Evolutionary conservation across 306 rosid genomes (phyloP), one percentile per base, ranked within the genome.

Genomic region (Crataegus laevigata): DNA sequence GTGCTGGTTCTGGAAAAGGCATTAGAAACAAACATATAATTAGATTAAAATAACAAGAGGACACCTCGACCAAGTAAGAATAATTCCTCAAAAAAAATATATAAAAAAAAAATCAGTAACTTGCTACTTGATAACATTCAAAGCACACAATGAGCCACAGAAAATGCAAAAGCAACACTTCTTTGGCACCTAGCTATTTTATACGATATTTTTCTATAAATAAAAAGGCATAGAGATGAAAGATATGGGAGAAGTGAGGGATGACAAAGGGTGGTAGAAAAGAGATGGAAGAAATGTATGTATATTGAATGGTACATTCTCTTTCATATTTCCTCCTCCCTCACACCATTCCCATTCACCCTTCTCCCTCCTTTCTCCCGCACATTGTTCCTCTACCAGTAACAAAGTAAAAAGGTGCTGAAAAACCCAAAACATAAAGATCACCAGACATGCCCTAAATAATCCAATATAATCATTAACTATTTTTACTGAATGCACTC

Each of bases 1-100:
- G 80, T 96, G 98, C 76, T 90, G 98, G 69, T 89, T 92, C 99
- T 96, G 96, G 75, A 78, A 82, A 85, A 79, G 69, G 66, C 30
- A 83, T 55, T 45, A 69, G 58, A 12, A 78, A 68, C n/a, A 77
- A 81, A 38, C 32, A 74, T 45, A 66, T 40, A 52, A 82, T 82
- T 65, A 87, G 74, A 60, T 78, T 68, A 82, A 79, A 83, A 47
- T 32, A 45, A 74, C 71, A 71, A 63, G 4, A 38, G 11, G 40
- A 70, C 54, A 80, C 68, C 29, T 47, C 52, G 63, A 80, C 17
- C 18, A 74, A 69, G 34, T 5, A 28, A 61, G 66, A 50, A 58
- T 45, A 26, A 77, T 72, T 36, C 18, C 18, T 26, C 11, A 25
- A 34, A 13, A 50, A 30, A 78, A 73, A 17, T 61, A 54, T 5